Conservation (phyloP, 2,329 filamentous ascomycete genomes). For the Coniella vitis region DNA sequence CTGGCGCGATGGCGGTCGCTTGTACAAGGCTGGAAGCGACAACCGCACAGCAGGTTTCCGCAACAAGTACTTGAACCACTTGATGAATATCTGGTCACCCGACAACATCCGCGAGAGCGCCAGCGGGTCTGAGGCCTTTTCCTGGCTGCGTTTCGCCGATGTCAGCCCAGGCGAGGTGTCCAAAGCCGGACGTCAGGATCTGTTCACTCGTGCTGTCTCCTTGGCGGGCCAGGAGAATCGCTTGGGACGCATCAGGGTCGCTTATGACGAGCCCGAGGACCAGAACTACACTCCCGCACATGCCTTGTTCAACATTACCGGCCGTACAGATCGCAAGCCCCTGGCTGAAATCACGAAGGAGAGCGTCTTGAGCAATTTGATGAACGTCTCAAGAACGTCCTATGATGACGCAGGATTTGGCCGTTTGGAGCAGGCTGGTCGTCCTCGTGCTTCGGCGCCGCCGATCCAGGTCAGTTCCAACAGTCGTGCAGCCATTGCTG, state of each 20-base stretch:
- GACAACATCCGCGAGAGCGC: conserved; percentile 65
- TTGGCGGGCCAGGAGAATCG: conserved; percentile 48
- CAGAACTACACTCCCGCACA: conserved; percentile 63
- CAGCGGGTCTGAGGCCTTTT: conserved; percentile 62
- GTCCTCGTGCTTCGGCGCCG: conserved; percentile 74
- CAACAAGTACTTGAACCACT: conserved; percentile 65
- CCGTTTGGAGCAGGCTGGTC: conserved; percentile 73
- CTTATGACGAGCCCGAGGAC: conserved; percentile 62
- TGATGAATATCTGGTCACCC: conserved; percentile 87
- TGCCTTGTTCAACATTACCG: conserved; percentile 73
- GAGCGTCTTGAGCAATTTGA: conserved; percentile 65
- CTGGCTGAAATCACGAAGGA: conserved; percentile 64
- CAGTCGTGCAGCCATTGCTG: conserved; percentile 55
- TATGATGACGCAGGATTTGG: conserved; percentile 67
- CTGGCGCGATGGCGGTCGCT: conserved; percentile 71
- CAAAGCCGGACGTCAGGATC: conserved; percentile 57
- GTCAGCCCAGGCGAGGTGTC: conserved; percentile 67
- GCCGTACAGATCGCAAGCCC: conserved; percentile 59
- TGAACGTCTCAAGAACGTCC: conserved; percentile 66
- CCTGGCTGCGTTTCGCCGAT: conserved; percentile 85
- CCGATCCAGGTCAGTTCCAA: conserved; percentile 76
- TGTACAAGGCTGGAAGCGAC: conserved; percentile 65
- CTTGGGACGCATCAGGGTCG: conserved; percentile 58
- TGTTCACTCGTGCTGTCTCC: conserved; percentile 68
- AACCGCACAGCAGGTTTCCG: conserved; percentile 75